These are phyloP conservation scores for Kuraishia piskuri DNA, from an alignment of 805 yeast species.

Conservation along the genomic window DNA sequence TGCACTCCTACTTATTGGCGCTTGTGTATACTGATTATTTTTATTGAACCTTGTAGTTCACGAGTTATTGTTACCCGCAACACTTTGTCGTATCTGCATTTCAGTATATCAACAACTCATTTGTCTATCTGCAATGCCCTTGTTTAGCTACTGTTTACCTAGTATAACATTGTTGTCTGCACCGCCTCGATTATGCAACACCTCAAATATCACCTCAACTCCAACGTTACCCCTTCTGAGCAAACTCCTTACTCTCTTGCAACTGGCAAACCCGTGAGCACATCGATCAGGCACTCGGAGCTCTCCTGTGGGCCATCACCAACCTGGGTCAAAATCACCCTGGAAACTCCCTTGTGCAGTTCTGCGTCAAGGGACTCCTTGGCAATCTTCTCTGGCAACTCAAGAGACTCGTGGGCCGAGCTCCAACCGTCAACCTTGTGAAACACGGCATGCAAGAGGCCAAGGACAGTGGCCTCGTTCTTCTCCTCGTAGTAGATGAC, in stretches of 20 bases:
- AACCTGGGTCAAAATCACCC: conserved; percentile 75
- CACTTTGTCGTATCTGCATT: no score
- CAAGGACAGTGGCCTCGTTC: conserved; percentile 67
- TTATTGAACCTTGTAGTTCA: no score
- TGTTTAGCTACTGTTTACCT: no score
- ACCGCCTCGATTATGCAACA: not conserved
- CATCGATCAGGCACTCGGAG: conserved; percentile 46
- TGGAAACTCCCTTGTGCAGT: conserved; percentile 64
- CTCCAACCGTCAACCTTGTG: conserved; percentile 61
- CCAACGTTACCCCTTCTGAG: no score
- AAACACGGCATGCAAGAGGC: conserved; percentile 57
- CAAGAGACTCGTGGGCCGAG: conserved; percentile 1
- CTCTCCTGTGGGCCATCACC: conserved; percentile 81
- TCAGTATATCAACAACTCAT: no score
- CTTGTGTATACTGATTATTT: no score
- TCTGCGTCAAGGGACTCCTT: conserved; percentile 29
- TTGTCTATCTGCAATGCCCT: no score
- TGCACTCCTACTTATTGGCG: no score
- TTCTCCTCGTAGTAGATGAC: conserved; percentile 81
- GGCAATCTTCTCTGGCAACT: conserved; percentile 16
- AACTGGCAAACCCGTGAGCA: conserved; percentile 47
- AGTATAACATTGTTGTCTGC: no score
- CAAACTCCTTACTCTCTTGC: no score
- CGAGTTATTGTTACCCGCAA: no score
- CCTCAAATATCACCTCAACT: no score